A percentile compares a stretch with the other conserved stretches of the same genome.
These are phyloP conservation scores for Stylosanthes scabra DNA, from an alignment of 331 rosid genomes.

Conservation along the genomic window DNA sequence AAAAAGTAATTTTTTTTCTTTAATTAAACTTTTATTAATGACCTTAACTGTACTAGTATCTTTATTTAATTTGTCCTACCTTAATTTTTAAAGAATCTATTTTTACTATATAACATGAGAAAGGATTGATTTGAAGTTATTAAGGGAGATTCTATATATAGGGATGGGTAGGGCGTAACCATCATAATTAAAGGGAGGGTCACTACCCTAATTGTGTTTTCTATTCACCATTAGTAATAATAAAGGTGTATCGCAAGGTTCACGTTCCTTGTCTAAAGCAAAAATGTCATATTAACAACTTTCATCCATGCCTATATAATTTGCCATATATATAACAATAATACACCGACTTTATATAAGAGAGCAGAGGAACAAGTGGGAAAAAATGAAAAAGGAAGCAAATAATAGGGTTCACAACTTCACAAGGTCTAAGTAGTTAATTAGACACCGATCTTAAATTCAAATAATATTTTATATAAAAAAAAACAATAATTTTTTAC, in stretches of 20 bases:
- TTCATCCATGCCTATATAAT: not conserved
- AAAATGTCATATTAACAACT: not conserved
- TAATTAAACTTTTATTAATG: no score
- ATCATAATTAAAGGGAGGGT: slow-evolving; percentile 33
- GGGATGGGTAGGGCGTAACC: not conserved
- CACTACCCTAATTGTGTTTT: slow-evolving; percentile 12
- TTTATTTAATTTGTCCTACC: no score
- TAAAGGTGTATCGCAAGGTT: not conserved
- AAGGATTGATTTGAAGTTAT: not conserved
- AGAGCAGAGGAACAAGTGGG: no score
- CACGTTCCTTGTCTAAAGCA: not conserved
- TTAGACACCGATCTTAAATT: no score
- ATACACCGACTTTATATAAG: no score
- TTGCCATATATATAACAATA: not conserved
- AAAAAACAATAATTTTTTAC: no score
- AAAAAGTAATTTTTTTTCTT: no score
- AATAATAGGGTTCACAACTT: no score
- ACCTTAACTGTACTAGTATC: no score
- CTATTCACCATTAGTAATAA: not conserved
- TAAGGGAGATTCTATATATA: not conserved
- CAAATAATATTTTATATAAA: no score
- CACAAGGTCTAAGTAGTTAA: no score
- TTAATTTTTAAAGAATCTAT: not conserved
- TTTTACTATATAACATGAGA: not conserved
- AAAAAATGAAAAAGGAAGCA: no score